Conservation (phyloP, 805 yeast genomes). For the Pichia rugopelliculosa region DNA sequence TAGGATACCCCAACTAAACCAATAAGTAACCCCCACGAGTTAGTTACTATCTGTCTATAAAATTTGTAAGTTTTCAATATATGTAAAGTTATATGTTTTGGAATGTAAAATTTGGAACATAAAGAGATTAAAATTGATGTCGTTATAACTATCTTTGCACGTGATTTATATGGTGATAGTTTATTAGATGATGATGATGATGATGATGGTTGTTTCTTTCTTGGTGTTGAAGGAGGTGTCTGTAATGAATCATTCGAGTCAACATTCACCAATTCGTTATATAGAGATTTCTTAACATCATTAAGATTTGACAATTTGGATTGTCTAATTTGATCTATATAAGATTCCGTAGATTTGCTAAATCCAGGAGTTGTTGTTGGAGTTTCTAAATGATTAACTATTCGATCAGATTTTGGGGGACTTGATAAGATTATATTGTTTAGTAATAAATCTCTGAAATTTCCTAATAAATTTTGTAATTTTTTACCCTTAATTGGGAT, state of each 20-base stretch:
- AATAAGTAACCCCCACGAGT: conserved; percentile 64
- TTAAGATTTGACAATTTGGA: not conserved
- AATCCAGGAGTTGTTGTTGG: not conserved
- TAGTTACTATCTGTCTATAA: conserved; percentile 46
- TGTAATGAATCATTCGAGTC: not conserved
- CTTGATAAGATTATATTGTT: conserved; percentile 3
- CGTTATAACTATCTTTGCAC: conserved; percentile 14
- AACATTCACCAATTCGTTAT: conserved; percentile 1
- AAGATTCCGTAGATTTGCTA: conserved; percentile 1
- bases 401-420: conserved; percentile 16
- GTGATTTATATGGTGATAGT: conserved; percentile 2
- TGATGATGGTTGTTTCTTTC: not conserved
- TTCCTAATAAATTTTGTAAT: conserved; percentile 35
- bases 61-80: conserved; percentile 44
- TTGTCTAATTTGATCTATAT: not conserved
- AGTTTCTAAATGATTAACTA: not conserved
- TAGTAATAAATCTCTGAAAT: conserved; percentile 30
- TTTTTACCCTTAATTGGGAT: conserved; percentile 51
- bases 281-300: conserved; percentile 6
- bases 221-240: conserved; percentile 9
- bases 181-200: not conserved
- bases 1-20: conserved; percentile 59
- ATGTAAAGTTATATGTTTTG: conserved; percentile 41
- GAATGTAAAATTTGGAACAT: conserved; percentile 60
- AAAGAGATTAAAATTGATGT: conserved; percentile 38